Conservation (phyloP, 164 flowering plant species). For the Cinnamomum micranthum region DNA sequence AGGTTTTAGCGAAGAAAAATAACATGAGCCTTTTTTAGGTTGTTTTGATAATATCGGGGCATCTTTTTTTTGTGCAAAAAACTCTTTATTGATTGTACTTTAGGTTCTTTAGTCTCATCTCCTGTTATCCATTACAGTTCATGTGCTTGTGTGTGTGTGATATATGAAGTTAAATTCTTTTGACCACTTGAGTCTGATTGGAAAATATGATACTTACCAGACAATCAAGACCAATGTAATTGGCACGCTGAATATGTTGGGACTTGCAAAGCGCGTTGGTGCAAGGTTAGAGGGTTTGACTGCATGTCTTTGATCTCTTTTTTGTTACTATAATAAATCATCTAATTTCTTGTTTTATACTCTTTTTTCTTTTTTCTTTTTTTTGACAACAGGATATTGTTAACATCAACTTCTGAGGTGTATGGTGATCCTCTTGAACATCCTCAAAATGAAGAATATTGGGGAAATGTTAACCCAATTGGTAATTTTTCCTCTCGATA, state of each 20-base stretch:
- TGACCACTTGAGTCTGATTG: not conserved
- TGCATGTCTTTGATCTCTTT: not conserved
- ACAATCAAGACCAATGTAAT: slow-evolving; percentile 95
- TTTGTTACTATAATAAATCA: not conserved
- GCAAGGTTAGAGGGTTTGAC: slow-evolving; percentile 56
- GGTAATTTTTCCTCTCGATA: slow-evolving; percentile 39
- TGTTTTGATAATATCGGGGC: no score
- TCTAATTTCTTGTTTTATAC: not conserved
- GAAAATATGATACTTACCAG: slow-evolving; percentile 30
- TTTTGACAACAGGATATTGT: slow-evolving; percentile 56
- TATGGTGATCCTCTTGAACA: slow-evolving; percentile 99
- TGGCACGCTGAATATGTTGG: slow-evolving; percentile 96
- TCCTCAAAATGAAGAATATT: slow-evolving; percentile 87
- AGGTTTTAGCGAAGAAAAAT: no score
- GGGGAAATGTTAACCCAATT: slow-evolving; percentile 99
- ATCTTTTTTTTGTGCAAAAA: no score
- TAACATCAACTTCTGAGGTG: slow-evolving; percentile 95
- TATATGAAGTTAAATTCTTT: no score
- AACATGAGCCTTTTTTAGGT: no score
- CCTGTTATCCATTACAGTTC: not conserved
- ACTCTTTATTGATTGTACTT: no score
- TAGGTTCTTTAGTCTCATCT: no score
- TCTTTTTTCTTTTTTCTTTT: not conserved
- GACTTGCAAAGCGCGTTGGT: slow-evolving; percentile 97
- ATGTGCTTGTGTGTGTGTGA: not conserved